These are phyloP conservation scores for Oxytropis ochrocephala DNA, from an alignment of 306 rosid species.

Conservation along the genomic window DNA sequence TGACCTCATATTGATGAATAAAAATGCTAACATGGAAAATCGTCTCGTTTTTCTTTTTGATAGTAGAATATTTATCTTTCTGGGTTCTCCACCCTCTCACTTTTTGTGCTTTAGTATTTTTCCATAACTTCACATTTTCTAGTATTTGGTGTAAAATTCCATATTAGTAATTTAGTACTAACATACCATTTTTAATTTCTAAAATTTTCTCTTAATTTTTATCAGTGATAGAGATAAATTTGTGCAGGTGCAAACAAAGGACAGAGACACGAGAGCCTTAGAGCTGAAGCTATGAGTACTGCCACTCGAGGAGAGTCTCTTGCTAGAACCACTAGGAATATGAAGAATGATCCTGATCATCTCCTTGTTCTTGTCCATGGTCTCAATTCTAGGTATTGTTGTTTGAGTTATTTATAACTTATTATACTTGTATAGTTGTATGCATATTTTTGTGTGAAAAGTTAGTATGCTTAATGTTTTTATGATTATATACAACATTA, in stretches of 20 bases:
- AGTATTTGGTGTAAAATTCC: not conserved
- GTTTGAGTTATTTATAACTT: not conserved
- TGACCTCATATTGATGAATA: not conserved
- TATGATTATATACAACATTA: not conserved
- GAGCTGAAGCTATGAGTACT: constrained; percentile 56
- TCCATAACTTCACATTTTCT: not conserved
- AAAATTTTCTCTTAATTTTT: not conserved
- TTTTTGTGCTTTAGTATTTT: not conserved
- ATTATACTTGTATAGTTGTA: too few relatives aligned
- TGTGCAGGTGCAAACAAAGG: constrained; percentile 41
- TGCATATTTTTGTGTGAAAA: not conserved
- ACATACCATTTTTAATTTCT: not conserved
- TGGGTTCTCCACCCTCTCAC: not conserved
- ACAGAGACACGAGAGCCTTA: constrained; percentile 35
- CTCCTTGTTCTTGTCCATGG: constrained; percentile 95
- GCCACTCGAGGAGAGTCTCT: constrained; percentile 35
- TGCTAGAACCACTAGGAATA: constrained; percentile 21
- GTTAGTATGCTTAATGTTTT: not conserved
- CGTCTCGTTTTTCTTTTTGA: not conserved
- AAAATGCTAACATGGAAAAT: not conserved
- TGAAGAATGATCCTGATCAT: constrained; percentile 55
- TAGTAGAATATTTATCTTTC: not conserved
- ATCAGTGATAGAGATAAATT: not conserved
- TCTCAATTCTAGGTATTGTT: constrained; percentile 55
- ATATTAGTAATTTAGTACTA: not conserved